Conservation (phyloP, 805 yeast genomes). For the Saccharomycopsis javanensis region DNA sequence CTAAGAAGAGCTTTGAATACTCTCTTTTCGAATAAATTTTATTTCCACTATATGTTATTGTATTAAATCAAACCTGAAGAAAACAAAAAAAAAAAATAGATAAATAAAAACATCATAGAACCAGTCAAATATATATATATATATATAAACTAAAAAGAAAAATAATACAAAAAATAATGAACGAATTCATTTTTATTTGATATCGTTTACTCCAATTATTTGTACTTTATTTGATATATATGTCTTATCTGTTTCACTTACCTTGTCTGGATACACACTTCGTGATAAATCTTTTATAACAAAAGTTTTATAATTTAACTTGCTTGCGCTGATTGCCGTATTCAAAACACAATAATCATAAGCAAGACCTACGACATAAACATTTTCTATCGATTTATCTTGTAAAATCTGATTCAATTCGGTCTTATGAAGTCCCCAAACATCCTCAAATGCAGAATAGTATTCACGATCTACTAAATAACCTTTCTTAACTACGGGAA, state of each 20-base stretch:
- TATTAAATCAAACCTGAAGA: too few relatives aligned
- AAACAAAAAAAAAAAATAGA: too few relatives aligned
- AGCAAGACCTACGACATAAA: slow-evolving; percentile 74
- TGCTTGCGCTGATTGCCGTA: slow-evolving; percentile 62
- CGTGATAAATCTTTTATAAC: slow-evolving; percentile 50
- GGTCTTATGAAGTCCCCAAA: slow-evolving; percentile 64
- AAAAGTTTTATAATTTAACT: slow-evolving; percentile 50
- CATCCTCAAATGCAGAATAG: slow-evolving; percentile 79
- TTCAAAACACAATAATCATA: slow-evolving; percentile 77
- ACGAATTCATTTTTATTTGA: background rate
- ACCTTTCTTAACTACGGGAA: slow-evolving; percentile 60
- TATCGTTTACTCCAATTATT: slow-evolving; percentile 18
- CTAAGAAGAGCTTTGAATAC: background rate
- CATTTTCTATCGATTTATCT: slow-evolving; percentile 40
- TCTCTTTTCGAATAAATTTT: background rate
- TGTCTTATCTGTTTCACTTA: slow-evolving; percentile 27
- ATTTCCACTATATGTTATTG: background rate
- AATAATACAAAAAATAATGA: background rate
- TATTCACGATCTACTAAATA: slow-evolving; percentile 63
- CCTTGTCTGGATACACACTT: slow-evolving; percentile 42
- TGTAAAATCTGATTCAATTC: slow-evolving; percentile 45
- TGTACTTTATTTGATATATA: slow-evolving; percentile 30
- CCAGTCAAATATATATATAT: background rate
- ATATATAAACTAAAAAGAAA: background rate
- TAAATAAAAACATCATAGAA: background rate